These are phyloP conservation scores for Colletotrichum endophyticum DNA, from an alignment of 2,329 filamentous ascomycete genomes.

Conservation along the genomic window DNA sequence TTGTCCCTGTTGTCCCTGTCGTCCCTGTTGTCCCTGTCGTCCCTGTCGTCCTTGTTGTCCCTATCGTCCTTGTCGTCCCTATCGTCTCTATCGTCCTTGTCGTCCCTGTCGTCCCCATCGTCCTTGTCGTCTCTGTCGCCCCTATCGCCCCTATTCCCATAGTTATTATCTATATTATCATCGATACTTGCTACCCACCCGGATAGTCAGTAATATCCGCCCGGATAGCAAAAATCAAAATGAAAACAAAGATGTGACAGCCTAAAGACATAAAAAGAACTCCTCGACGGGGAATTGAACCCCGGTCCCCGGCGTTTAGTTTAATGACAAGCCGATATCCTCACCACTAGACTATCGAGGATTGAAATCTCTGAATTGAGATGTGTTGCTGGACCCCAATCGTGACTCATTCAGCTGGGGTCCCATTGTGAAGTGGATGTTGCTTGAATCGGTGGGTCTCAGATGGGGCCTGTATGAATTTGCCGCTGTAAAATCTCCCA, in stretches of 20 bases:
- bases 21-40: too few species aligned
- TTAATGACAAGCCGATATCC: constrained; percentile 3
- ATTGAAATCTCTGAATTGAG: not conserved
- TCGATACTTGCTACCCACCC: too few species aligned
- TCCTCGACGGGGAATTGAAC: constrained; percentile 5
- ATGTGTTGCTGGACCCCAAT: not conserved
- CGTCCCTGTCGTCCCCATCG: accelerated
- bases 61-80: too few species aligned
- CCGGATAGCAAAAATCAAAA: too few species aligned
- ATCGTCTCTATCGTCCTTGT: too few species aligned
- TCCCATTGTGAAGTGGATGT: not conserved
- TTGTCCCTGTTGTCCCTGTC: too few species aligned
- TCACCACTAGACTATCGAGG: constrained; percentile 10
- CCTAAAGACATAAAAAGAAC: not conserved
- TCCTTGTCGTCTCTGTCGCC: too few species aligned
- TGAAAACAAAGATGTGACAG: too few species aligned
- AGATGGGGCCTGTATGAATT: not conserved
- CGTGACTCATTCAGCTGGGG: not conserved
- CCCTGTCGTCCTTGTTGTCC: too few species aligned
- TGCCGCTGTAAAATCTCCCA: not conserved
- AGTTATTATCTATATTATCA: too few species aligned
- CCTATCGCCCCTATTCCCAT: too few species aligned
- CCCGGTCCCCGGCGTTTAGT: not conserved
- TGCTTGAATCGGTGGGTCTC: not conserved
- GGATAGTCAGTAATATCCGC: too few species aligned